Evolutionary conservation across 2,329 filamentous ascomycete genomes (phyloP).

Genomic region (Apiospora koreana): DNA sequence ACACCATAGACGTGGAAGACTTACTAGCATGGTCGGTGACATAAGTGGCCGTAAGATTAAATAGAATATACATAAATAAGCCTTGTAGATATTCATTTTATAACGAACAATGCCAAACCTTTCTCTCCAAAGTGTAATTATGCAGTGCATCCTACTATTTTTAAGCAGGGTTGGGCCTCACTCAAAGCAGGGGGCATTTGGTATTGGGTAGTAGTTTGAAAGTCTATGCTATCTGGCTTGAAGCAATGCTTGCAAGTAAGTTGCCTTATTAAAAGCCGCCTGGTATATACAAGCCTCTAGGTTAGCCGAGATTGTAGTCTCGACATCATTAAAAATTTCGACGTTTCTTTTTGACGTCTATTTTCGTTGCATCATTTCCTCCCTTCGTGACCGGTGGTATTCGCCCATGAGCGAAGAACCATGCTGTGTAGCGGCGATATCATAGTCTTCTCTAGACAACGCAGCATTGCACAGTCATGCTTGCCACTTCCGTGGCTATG

Average conservation of each 20-base stretch:
- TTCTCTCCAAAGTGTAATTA: not conserved
- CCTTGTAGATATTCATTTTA: not conserved
- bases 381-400: not conserved
- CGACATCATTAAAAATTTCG: constrained; percentile 1
- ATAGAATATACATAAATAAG: not conserved
- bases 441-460: not conserved
- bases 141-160: not conserved
- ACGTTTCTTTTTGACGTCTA: constrained; percentile 8
- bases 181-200: not conserved
- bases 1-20: not conserved
- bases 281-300: constrained; percentile 8
- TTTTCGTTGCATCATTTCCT: constrained; percentile 4
- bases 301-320: constrained; percentile 1
- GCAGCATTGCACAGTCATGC: not conserved
- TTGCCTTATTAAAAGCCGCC: not conserved
- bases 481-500: not conserved
- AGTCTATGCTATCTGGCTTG: not conserved
- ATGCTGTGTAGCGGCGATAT: not conserved
- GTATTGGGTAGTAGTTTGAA: not conserved
- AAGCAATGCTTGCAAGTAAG: constrained; percentile 3
- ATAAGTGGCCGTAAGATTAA: not conserved
- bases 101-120: not conserved
- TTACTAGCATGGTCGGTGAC: not conserved
- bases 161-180: not conserved
- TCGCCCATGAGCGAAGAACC: not conserved